Evolutionary conservation across 2,329 filamentous ascomycete genomes (phyloP), one percentile per base, ranked within the genome.

Genomic region (Ophiostoma triangulosporum): DNA sequence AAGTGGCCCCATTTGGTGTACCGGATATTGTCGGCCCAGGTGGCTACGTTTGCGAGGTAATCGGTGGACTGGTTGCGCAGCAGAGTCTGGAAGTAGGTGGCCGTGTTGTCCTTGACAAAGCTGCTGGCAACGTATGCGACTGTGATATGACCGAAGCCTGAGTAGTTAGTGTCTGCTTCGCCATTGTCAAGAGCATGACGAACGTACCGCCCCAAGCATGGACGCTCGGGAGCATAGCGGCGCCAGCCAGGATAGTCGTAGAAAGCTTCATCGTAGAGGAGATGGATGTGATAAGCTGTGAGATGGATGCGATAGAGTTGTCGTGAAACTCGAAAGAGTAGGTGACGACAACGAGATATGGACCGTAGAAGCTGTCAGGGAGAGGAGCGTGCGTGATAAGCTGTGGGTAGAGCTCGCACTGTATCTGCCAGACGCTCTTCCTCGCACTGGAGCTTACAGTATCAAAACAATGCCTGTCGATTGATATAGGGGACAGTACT

Each of bases 21-120:
- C 24, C 80, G 73, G 64, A 81, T 73, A 36, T 73, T 80, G 67
- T 85, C 81, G 29, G 81, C 81, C 82, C 82, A 85, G 9, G 78
- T 78, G 3, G 82, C 81, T 3, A 84, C 74, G 54, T 72, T 72
- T 48, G 80, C 80, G 26, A 85, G 71, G 62, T 83, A 83, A 60
- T 79, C 73, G 53, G 69, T 65, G 1, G 74, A 74, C 33, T 73
- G 63, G 63, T 76, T 77, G 57, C 71, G 66, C 40, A 85, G 70
- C 50, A 84, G 69, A 4, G 67, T 63, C 62, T 84, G 74, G 62
- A 84, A 76, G 63, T 76, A 78, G 36, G 67, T 57, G 22, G 76
- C 69, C 14, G 81, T 84, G 29, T 71, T 64, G 33, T 75, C 70
- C 52, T 74, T 66, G 50, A 85, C 77, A 60, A 84, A 78, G 62